phyloP scores from a whole-genome alignment of 2,329 filamentous ascomycete species.

The Gliomastix tumulicola region DNA sequence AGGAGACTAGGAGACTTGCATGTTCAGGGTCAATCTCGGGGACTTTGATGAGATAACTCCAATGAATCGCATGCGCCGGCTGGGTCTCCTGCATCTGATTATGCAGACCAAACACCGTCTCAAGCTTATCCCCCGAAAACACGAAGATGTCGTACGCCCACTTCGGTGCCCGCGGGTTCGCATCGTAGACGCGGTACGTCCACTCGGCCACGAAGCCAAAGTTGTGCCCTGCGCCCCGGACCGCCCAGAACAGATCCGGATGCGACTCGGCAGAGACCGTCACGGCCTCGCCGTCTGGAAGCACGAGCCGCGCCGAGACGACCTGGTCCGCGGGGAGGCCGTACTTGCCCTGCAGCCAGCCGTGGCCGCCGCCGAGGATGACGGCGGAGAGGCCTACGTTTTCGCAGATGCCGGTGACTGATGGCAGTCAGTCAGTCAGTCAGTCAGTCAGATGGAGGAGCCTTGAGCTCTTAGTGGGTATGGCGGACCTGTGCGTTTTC shows the following conservation, averaged over 20 bases:
- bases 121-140: constrained; percentile 18
- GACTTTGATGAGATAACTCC: constrained; percentile 38
- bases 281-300: constrained; percentile 34
- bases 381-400: constrained; percentile 39
- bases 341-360: constrained; percentile 39
- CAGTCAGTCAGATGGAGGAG: too few relatives aligned
- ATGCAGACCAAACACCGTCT: constrained; percentile 15
- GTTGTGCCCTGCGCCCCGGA: constrained; percentile 43
- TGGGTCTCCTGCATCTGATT: constrained; percentile 20
- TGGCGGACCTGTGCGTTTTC: constrained; percentile 32
- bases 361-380: constrained; percentile 46
- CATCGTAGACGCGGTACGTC: constrained; percentile 37
- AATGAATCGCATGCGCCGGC: constrained; percentile 19
- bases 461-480: too few relatives aligned
- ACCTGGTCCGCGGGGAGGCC: constrained; percentile 44
- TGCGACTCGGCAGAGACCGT: constrained; percentile 27
- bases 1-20: neutral
- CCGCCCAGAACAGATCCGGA: constrained; percentile 34
- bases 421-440: neutral
- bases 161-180: constrained; percentile 14
- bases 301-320: constrained; percentile 36
- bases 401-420: constrained; percentile 27
- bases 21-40: constrained; percentile 13
- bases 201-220: constrained; percentile 46
- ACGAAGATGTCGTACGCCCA: constrained; percentile 32